These are phyloP conservation scores for Tillandsia fasciculata DNA, from an alignment of 176 grass and related monocot species.

Conservation along the genomic window DNA sequence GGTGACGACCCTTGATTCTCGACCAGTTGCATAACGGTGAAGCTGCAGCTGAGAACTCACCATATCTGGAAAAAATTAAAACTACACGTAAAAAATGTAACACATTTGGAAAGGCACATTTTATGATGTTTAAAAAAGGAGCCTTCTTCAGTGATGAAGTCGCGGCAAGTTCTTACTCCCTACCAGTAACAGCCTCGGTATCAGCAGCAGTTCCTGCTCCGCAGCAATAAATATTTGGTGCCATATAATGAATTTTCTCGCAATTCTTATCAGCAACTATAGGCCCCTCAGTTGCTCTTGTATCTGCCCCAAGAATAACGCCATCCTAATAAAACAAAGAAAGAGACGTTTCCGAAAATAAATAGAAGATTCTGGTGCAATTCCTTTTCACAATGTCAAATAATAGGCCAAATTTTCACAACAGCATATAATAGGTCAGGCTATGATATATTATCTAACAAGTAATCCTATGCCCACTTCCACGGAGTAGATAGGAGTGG, in stretches of 20 bases:
- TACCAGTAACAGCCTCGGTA: constrained; percentile 71
- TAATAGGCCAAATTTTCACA: no score
- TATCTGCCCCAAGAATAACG: constrained; percentile 86
- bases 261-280: constrained; percentile 97
- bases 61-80: constrained; percentile 50
- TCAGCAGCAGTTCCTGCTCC: constrained; percentile 92
- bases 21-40: constrained; percentile 85
- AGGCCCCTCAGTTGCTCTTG: constrained; percentile 88
- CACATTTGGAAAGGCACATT: not conserved
- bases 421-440: no score
- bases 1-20: constrained; percentile 87
- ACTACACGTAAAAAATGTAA: not conserved
- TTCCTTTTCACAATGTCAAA: no score
- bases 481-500: no score
- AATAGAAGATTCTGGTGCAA: not conserved
- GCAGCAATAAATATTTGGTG: constrained; percentile 93
- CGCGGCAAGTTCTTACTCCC: not conserved
- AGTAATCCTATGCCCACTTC: no score
- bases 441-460: no score
- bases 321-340: constrained; percentile 52
- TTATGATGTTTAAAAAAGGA: not conserved
- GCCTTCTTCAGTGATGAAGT: not conserved
- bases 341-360: not conserved
- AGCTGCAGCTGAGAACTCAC: constrained; percentile 88
- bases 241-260: constrained; percentile 91